These are phyloP conservation scores for Nakaseomyces glabratus DNA, from an alignment of 1,139 yeast genomes.

Conservation along the genomic window DNA sequence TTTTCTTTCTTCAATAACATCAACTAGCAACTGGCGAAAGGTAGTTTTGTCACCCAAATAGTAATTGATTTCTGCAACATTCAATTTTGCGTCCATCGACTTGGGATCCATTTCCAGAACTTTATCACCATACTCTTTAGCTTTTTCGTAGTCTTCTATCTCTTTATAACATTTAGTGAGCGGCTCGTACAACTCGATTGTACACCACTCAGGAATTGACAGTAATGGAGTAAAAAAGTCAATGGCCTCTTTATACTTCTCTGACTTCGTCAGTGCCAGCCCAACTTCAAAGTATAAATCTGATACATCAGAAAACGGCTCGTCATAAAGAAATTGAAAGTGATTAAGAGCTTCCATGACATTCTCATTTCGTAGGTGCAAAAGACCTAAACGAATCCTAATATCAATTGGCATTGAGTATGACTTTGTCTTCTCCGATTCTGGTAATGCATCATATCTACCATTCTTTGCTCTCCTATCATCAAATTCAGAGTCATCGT, in stretches of 20 bases:
- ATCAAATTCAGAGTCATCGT: conserved; percentile 77
- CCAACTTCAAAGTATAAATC: conserved; percentile 79
- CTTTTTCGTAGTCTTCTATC: conserved; percentile 58
- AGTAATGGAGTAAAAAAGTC: conserved; percentile 50
- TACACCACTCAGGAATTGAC: conserved; percentile 40
- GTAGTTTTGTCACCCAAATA: conserved; percentile 57
- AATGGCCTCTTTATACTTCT: conserved; percentile 64
- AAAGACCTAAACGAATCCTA: conserved; percentile 65
- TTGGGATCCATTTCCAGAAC: conserved; percentile 51
- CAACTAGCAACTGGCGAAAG: conserved; percentile 50
- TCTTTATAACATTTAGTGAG: conserved; percentile 76
- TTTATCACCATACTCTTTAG: conserved; percentile 53
- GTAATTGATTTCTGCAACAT: conserved; percentile 73
- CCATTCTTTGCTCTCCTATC: conserved; percentile 47
- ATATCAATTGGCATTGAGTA: conserved; percentile 74
- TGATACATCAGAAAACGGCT: conserved; percentile 50
- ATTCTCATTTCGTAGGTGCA: conserved; percentile 58
- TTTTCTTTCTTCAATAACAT: conserved; percentile 38
- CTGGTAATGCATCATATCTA: conserved; percentile 35
- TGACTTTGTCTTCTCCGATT: conserved; percentile 35
- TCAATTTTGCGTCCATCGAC: conserved; percentile 64
- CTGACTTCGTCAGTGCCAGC: conserved; percentile 56
- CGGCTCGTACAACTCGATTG: conserved; percentile 47
- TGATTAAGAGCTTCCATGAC: conserved; percentile 65
- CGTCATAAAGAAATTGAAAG: conserved; percentile 49